Base-by-base conservation (phyloP, 352 stramenopile species). In the Phytophthora crassamura region DNA sequence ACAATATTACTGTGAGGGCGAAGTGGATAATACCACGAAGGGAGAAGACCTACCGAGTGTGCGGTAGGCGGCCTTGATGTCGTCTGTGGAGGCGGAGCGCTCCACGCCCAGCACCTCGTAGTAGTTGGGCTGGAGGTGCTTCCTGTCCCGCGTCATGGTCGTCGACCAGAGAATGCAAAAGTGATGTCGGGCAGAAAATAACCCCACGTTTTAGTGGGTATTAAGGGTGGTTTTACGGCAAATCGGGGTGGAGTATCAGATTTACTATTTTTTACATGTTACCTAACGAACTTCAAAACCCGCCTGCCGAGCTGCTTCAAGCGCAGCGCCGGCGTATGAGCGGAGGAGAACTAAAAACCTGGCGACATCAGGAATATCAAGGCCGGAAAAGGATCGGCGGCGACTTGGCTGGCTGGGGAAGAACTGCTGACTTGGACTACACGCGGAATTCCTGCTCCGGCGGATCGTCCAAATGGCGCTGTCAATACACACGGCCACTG, bases 31-130 rank as follows among this genome's bases (percentile, higher is more conserved):
- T 45, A 20, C 25, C 18, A 45, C 9, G 0, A 42, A 20, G 16
- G 18, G 14, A 12, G 32, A 10, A 25, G 20, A 72, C 71, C 50
- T 36, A 91, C 84, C 84, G 46, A 90, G 76, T 62, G 88, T 89
- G 72, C 84, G 81, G 66, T 90, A 93, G 4, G 84, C 84, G 42
- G 68, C 58, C 67, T 93, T 93, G 73, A 93, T 91, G 28, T 93
- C 79, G 14, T 91, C 78, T 5, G 78, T 77, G 11, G 77, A 78
- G 18, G 84, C 84, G 20, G 79, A 84, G 52, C 73, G 82, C 59
- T 82, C 63, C 16, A 93, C 72, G 56, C 82, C 82, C 52, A 93
- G 69, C 43, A 86, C 78, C 38, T 82, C 68, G 70, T 90, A 91
- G 54, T 82, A 77, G 54, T 91, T 83, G 7, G 50, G 57, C 67